phyloP scores from a whole-genome alignment of 768 basidiomycete species.

The Phallus indusiatus region DNA sequence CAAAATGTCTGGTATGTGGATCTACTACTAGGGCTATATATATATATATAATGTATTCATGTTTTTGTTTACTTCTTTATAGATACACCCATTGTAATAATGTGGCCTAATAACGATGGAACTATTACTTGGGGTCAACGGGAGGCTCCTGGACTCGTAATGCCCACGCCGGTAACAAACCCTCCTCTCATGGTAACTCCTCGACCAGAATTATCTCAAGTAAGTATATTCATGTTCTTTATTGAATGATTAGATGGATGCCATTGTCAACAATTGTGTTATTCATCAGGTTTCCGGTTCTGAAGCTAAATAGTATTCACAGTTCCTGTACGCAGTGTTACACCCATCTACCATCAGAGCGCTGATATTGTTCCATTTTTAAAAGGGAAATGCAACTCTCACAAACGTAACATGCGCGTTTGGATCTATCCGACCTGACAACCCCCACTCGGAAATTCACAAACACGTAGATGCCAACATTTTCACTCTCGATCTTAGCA shows the following conservation, averaged over 20 bases:
- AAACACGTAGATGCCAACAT: conserved; percentile 40
- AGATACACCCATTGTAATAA: conserved; percentile 57
- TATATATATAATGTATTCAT: background rate
- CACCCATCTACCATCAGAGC: no score
- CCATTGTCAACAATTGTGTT: conserved; percentile 20
- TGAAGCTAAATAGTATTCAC: conserved; percentile 39
- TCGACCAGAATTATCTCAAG: conserved; percentile 27
- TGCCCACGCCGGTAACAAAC: conserved; percentile 45
- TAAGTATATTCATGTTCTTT: conserved; percentile 17
- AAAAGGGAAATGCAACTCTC: conserved; percentile 20
- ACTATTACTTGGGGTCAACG: conserved; percentile 59
- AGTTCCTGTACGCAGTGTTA: conserved; percentile 32
- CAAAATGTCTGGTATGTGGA: conserved; percentile 31
- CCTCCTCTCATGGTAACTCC: conserved; percentile 45
- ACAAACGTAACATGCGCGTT: conserved; percentile 53
- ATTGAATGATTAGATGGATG: no score
- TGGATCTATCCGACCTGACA: conserved; percentile 37
- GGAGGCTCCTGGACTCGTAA: conserved; percentile 36
- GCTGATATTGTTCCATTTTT: conserved; percentile 2
- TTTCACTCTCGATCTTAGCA: conserved; percentile 33
- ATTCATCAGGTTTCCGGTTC: conserved; percentile 18
- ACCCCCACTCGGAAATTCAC: conserved; percentile 35
- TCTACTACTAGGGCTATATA: background rate
- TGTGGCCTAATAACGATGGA: conserved; percentile 60
- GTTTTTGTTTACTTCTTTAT: background rate